Evolutionary conservation across 1,284 basidiomycete species (phyloP), one percentile per base, ranked within the genome.

Genomic region (Vanrija sp.): DNA sequence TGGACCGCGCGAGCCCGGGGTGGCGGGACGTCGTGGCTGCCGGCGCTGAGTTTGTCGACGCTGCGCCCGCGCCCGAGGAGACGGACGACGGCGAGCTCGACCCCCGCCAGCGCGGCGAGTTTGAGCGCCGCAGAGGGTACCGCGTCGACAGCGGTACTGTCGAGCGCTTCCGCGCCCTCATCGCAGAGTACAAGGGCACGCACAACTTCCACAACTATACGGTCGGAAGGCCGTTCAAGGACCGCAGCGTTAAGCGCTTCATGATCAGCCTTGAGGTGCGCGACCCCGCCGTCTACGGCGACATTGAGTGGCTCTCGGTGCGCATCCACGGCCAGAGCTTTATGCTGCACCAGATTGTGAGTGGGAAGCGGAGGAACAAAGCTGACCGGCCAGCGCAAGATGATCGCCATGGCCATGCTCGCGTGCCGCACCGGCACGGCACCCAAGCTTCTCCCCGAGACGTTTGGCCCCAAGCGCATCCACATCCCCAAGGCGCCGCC

Each of bases 141-240:
- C 82, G 90, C 49, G 81, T 85, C 20, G 71, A 77, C 36, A 42
- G 75, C 3, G 80, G 80, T 14, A 80, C 83, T 23, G 60, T 94
- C 20, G 79, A 81, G 43, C 69, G 74, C 39, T 78, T 94, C 45
- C 79, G 85, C 52, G 76, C 72, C 15, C 74, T 82, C 1, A 82
- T 85, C 8, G 78, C 80, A 54, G 82, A 80, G 64, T 96, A 85
- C 67, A 81, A 87, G 64, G 91, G 88, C 8, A 75, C 75, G 6
- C 78, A 80, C 75, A 98, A 98, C 74, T 99, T 96, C 73, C 92
- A 97, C 77, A 98, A 98, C 73, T 98, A 94, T 67, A 98, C 96
- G 0, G 84, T 98, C 49, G 88, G 86, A 9, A 85, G 89, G 53
- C 87, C 89, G 44, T 92, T 87, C 74, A 78, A 83, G 8, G 94